These are phyloP conservation scores for Geoglossum cookeanum DNA, from an alignment of 2,329 filamentous ascomycete species.

Conservation along the genomic window DNA sequence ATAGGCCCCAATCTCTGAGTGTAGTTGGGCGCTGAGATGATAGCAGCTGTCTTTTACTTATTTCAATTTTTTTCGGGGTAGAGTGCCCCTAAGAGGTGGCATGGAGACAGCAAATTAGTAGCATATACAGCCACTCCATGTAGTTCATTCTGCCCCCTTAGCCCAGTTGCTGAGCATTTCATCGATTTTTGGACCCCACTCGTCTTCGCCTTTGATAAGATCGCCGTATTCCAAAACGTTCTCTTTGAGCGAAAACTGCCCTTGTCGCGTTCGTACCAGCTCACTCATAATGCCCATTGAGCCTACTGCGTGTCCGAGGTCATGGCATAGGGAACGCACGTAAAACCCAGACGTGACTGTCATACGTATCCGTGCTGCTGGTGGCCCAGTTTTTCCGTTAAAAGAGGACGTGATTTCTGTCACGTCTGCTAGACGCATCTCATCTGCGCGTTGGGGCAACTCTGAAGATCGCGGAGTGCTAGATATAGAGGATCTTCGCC, in stretches of 20 bases:
- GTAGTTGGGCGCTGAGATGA: no score
- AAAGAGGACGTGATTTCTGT: background rate
- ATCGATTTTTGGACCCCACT: constrained; percentile 63
- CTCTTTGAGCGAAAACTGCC: constrained; percentile 51
- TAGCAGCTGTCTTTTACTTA: no score
- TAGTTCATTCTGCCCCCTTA: background rate
- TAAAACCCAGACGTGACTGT: constrained; percentile 94
- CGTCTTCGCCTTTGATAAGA: constrained; percentile 52
- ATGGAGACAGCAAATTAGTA: no score
- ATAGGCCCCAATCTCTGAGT: no score
- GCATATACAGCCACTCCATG: background rate
- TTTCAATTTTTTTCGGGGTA: no score
- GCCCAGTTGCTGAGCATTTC: constrained; percentile 35
- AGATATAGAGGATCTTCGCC: constrained; percentile 8
- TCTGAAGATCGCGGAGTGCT: constrained; percentile 5
- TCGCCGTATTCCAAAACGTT: constrained; percentile 68
- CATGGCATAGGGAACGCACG: constrained; percentile 81
- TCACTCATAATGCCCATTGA: constrained; percentile 76
- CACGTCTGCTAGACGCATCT: background rate
- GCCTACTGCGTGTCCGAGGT: constrained; percentile 64
- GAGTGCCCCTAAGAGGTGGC: no score
- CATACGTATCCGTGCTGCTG: constrained; percentile 70
- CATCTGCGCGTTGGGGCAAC: background rate
- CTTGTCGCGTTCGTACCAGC: constrained; percentile 63
- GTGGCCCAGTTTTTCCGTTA: constrained; percentile 26